These are phyloP conservation scores for Penicillium sp. DNA, from an alignment of 2,329 filamentous ascomycete species.

Conservation along the genomic window DNA sequence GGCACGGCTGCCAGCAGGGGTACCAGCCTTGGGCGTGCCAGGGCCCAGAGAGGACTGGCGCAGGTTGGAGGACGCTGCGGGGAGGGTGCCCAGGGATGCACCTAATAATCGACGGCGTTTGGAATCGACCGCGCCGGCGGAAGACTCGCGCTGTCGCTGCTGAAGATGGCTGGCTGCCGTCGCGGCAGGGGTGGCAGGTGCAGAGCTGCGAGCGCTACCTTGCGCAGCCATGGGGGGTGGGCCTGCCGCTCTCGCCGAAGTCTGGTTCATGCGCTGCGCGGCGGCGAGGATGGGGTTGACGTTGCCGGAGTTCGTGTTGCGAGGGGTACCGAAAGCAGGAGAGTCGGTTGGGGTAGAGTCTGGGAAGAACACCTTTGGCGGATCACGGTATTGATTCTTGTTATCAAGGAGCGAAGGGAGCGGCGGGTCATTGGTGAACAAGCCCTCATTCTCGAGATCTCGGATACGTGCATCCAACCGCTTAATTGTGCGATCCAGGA, in stretches of 20 bases:
- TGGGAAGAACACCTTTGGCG: slow-evolving; percentile 53
- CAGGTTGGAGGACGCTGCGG: slow-evolving; percentile 56
- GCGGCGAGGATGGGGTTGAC: slow-evolving; percentile 55
- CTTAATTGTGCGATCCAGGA: slow-evolving; percentile 66
- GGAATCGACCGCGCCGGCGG: slow-evolving; percentile 54
- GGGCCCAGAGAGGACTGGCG: slow-evolving; percentile 64
- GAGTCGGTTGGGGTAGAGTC: slow-evolving; percentile 48
- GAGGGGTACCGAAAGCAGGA: slow-evolving; percentile 47
- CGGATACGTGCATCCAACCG: slow-evolving; percentile 63
- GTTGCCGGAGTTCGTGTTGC: slow-evolving; percentile 59
- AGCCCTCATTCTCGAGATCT: slow-evolving; percentile 60
- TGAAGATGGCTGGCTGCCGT: slow-evolving; percentile 41
- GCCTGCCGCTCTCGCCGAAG: slow-evolving; percentile 27
- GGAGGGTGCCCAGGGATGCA: slow-evolving; percentile 54
- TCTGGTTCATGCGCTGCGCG: slow-evolving; percentile 51
- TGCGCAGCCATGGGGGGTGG: slow-evolving; percentile 45
- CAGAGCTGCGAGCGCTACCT: slow-evolving; percentile 43
- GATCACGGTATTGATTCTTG: slow-evolving; percentile 45
- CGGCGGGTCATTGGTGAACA: slow-evolving; percentile 60
- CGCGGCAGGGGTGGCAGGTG: slow-evolving; percentile 47
- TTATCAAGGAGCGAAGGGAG: slow-evolving; percentile 61
- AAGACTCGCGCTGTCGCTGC: slow-evolving; percentile 57
- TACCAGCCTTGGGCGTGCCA: slow-evolving; percentile 64
- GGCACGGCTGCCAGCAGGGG: slow-evolving; percentile 54
- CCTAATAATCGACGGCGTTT: slow-evolving; percentile 63